Conservation (phyloP, 1,139 yeast species). For the Pneumocystis canis region DNA sequence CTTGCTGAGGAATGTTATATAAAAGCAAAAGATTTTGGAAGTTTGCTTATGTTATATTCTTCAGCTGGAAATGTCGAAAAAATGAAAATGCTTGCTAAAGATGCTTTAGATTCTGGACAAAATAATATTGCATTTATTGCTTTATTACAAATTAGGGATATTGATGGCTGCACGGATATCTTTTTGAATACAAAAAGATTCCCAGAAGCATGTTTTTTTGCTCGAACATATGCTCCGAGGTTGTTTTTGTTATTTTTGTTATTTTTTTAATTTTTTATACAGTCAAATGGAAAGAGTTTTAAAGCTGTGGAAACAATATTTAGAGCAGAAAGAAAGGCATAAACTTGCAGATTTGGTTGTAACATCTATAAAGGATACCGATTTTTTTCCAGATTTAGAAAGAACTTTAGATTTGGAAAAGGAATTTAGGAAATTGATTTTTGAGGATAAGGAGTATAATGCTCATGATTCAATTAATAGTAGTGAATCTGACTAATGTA, state of each 20-base stretch:
- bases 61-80: constrained; percentile 58
- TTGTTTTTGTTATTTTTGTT: not conserved
- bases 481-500: not conserved
- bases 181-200: constrained; percentile 54
- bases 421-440: not conserved
- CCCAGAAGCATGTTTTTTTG: constrained; percentile 76
- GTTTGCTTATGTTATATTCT: constrained; percentile 68
- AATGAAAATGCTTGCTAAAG: constrained; percentile 45
- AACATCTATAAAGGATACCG: not conserved
- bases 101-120: constrained; percentile 56
- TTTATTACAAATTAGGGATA: constrained; percentile 72
- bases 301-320: not conserved
- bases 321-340: not conserved
- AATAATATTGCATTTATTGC: constrained; percentile 87
- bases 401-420: not conserved
- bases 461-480: not conserved
- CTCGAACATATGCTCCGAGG: constrained; percentile 43
- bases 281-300: not conserved
- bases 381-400: not conserved
- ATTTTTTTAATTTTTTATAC: not conserved
- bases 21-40: constrained; percentile 67
- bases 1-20: constrained; percentile 71
- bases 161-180: constrained; percentile 47
- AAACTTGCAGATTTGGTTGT: not conserved
- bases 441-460: not conserved